Base-by-base conservation (phyloP, 2,329 filamentous ascomycete species). In the Incumbomyces delicatus region DNA sequence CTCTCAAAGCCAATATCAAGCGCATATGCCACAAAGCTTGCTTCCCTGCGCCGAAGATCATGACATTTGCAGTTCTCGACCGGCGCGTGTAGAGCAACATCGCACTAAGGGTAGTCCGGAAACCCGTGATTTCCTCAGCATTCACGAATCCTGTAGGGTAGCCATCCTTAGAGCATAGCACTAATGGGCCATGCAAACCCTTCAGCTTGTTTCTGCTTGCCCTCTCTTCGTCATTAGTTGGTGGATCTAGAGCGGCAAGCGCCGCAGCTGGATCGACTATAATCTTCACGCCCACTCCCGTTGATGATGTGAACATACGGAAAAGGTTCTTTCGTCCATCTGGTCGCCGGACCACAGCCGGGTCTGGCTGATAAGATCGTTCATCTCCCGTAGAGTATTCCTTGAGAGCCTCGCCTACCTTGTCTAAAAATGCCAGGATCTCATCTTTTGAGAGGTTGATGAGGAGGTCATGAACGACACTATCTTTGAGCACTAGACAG, bases 51-150 rank as follows among this genome's bases (percentile, higher is more conserved):
- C 72, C 72, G 49, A 74, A 71, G 1, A 75, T 64, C 10, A 74
- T 55, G 17, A 60, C 44, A 22, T 58, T 51, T 2, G 48, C 44
- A 11, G 55, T 55, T 1, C 44, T 17, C n/a, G 20, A 34, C 33
- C 48, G 50, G 22, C 49, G 46, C 2, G 48, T 42, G 33, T 42
- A 55, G 1, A 46, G 45, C 20, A 81, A 79, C 45, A 82, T 77
- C 3, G 82, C 83, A 1, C 79, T 78, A 8, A 92, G 70, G 0
- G 85, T 83, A 0, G 87, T 92, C 50, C 87, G 80, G 64, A 90
- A 92, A 2, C 83, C 85, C 0, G 87, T 92, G 29, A 90, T 67
- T 38, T 85, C 80, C 49, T 77, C 76, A 12, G 85, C 84, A 57
- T 87, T 82, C 30, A 92, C 67, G 47, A 90, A 73, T 3, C 82